Conservation (phyloP, 495 filamentous ascomycete species). For the Sordaria brevicollis region DNA sequence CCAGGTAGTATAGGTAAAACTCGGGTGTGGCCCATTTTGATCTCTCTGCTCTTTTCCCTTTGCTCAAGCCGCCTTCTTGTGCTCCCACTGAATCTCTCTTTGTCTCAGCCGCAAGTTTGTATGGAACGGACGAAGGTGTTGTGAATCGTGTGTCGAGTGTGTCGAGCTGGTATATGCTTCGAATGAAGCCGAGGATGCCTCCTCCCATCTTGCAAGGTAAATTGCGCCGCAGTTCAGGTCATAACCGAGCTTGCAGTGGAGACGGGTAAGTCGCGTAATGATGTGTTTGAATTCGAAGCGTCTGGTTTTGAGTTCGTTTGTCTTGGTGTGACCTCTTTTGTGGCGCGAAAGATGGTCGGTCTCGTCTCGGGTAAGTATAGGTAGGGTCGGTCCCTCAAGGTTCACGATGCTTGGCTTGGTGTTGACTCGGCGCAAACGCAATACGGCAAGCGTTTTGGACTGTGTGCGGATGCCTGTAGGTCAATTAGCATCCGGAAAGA, state of each 20-base stretch:
- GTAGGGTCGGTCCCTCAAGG: neutral
- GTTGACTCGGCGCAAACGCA: neutral
- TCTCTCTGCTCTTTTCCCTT: slow-evolving; percentile 35
- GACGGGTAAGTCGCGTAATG: neutral
- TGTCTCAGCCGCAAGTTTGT: slow-evolving; percentile 38
- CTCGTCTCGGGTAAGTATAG: neutral
- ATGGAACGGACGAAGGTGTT: slow-evolving; percentile 55
- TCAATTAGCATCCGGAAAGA: neutral
- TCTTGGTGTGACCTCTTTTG: neutral
- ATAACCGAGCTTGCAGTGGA: neutral
- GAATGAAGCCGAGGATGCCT: slow-evolving; percentile 33
- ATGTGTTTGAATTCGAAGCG: neutral
- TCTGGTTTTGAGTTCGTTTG: neutral
- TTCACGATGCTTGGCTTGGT: neutral
- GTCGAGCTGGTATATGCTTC: slow-evolving; percentile 68
- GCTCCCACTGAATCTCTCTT: slow-evolving; percentile 20
- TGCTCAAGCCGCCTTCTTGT: slow-evolving; percentile 15
- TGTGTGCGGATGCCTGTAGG: neutral
- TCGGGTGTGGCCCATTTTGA: slow-evolving; percentile 78
- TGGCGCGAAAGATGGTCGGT: neutral
- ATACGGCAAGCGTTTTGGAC: neutral
- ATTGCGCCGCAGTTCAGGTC: neutral
- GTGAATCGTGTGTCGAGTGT: slow-evolving; percentile 91
- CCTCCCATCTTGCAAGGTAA: neutral
- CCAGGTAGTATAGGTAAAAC: slow-evolving; percentile 71